Base-by-base conservation (phyloP, 108 stramenopile genomes). In the Aurantiochytrium sp. region DNA sequence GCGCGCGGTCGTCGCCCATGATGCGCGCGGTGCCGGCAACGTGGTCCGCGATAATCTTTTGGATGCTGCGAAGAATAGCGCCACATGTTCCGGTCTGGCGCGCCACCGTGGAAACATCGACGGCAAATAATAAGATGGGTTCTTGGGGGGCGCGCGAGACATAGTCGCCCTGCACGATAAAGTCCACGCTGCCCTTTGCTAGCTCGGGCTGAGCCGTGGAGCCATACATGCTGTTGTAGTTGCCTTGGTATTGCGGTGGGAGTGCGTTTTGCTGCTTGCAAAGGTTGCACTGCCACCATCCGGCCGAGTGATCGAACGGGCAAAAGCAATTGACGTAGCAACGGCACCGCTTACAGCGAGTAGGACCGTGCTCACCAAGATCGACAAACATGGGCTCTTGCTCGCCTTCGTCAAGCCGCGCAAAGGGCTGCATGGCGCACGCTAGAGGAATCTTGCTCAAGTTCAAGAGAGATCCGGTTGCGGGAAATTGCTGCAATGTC, bases 181-280 rank as follows among this genome's bases (percentile, higher is more conserved):
- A 83, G 4, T 83, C 76, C 12, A 83, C 76, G 51, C 76, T 83
- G 51, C 76, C 76, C 49, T 83, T 83, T 43, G 76, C 45, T 14
- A 83, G 76, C 4, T 83, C 76, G n/a, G 76, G 76, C 76, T 83
- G 76, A 3, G 12, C 19, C n/a, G 76, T 45, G 12, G 76, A 47
- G 18, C 76, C 76, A 23, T 83, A 83, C 76, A 83, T 83, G 76
- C 76, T 83, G 23, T 83, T 83, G 76, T 83, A 83, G 51, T 83
- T 83, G 51, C 76, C 76, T 45, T 83, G 76, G 51, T 83, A 83
- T 12, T 83, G 45, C 28, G 76, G 76, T 1, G 76, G 76, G 6
- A 83, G 76, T 16, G 76, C 25, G 28, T 83, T 83, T 18, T 83
- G 76, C 4, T 25, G n/a, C 76, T 53, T 53, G 28, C 76, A 83